Evolutionary conservation across 768 basidiomycete genomes (phyloP), one percentile per base, ranked within the genome.

Genomic region (Pulveroboletus sp.): DNA sequence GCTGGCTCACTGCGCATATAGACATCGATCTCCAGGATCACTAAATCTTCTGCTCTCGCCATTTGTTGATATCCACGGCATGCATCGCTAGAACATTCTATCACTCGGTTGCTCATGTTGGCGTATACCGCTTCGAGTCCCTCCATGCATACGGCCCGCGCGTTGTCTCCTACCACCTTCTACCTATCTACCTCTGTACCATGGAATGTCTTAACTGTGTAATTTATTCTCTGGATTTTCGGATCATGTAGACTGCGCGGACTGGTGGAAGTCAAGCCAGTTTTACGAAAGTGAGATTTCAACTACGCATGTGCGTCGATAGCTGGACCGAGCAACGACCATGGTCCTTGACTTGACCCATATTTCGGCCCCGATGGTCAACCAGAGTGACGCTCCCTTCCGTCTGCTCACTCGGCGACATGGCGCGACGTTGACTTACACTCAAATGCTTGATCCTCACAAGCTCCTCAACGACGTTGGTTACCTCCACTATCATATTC

Each of bases 321-420:
- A 31, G 28, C 17, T 33, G 18, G 13, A 9, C 26, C 44, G 17
- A 28, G 7, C 46, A 17, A 39, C 27, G 41, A 47, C 30, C 14
- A 65, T 57, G 60, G 45, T 54, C 18, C 57, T 57, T 1, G 58
- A 68, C 49, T 55, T 74, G 50, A 54, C 61, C 21, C 73, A 67
- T 49, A 76, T 87, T 46, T 74, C 83, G 7, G 86, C 86, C 7
- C 86, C 86, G 3, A 89, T 89, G 86, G 78, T 90, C 50, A 82
- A 86, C 51, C 87, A 89, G 61, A 87, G 85, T 26, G 88, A 91
- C 57, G 73, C 84, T 0, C 84, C 88, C 1, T 90, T 89, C 58
- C 76, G 88, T 31, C 55, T 78, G 11, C 75, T 89, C 45, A 77
- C 78, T 4, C 74, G 78, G 47, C 71, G 70, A 51, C 76, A 89